A percentile compares a stretch with the other conserved stretches of the same genome.
phyloP scores from a whole-genome alignment of 2,329 filamentous ascomycete species.

The Colletotrichum sp. region DNA sequence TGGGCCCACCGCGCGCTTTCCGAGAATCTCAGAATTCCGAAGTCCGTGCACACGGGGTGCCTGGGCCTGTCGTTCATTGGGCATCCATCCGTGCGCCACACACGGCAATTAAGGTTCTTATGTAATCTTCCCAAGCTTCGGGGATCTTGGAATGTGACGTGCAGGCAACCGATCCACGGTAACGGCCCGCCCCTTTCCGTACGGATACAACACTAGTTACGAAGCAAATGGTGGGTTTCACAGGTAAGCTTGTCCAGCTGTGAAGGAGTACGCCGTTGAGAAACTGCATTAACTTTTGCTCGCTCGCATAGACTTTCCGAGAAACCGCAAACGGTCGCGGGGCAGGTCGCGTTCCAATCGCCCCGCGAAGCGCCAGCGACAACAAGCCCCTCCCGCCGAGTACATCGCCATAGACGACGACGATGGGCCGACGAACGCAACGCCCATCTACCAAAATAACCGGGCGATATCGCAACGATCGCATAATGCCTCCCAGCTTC shows the following conservation, averaged over 20 bases:
- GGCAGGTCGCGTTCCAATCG: not conserved
- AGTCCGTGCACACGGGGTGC: not conserved
- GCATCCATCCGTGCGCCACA: not conserved
- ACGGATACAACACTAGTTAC: not conserved
- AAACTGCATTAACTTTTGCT: not conserved
- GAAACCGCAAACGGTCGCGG: not conserved
- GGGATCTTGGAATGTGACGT: not conserved
- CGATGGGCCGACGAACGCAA: not conserved
- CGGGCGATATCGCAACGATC: not conserved
- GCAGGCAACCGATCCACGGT: not conserved
- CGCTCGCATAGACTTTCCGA: not conserved
- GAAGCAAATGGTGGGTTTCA: not conserved
- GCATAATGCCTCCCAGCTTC: fast-evolving
- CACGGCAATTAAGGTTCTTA: not conserved
- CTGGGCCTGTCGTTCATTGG: not conserved
- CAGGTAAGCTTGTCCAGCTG: not conserved
- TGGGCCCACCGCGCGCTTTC: not conserved
- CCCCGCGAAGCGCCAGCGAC: not conserved
- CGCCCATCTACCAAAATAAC: not conserved
- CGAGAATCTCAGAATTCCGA: not conserved
- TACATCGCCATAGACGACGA: fast-evolving
- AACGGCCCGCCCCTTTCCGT: not conserved
- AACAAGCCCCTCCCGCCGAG: fast-evolving
- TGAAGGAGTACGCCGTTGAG: not conserved
- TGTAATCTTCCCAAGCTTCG: not conserved